A percentile compares a stretch with the other conserved stretches of the same genome.
Evolutionary conservation across 352 stramenopile species (phyloP).

Genomic region (Pythium biforme): DNA sequence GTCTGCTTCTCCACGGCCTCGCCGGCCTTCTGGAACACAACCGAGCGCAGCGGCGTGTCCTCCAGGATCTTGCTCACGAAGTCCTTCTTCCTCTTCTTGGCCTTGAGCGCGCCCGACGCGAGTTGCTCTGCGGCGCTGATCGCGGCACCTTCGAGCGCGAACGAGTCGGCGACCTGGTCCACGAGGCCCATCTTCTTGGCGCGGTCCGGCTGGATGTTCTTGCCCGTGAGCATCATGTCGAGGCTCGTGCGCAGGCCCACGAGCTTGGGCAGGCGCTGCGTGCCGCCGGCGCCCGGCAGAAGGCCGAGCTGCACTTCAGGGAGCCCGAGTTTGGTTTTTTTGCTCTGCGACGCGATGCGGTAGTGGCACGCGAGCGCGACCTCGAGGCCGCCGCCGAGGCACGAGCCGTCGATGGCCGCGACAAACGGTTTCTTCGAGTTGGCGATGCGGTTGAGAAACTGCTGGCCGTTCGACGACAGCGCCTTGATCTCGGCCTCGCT

Average conservation of each 20-base stretch:
- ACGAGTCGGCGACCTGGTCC: constrained; percentile 92
- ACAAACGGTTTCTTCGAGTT: constrained; percentile 94
- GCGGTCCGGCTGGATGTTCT: constrained; percentile 94
- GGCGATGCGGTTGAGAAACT: constrained; percentile 91
- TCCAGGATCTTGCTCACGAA: constrained; percentile 91
- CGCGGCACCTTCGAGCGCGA: constrained; percentile 90
- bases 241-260: constrained; percentile 92
- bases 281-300: constrained; percentile 97
- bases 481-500: constrained; percentile 91
- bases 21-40: constrained; percentile 94
- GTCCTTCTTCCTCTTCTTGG: constrained; percentile 89
- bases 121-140: constrained; percentile 89
- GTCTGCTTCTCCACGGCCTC: constrained; percentile 98
- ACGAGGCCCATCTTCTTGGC: constrained; percentile 98
- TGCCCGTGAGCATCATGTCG: constrained; percentile 98
- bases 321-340: constrained; percentile 96
- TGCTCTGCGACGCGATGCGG: constrained; percentile 92
- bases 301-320: constrained; percentile 98
- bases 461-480: constrained; percentile 91
- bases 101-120: constrained; percentile 89
- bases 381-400: constrained; percentile 96
- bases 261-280: constrained; percentile 94
- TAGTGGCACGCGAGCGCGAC: constrained; percentile 98
- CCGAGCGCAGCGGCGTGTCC: constrained; percentile 91
- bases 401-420: constrained; percentile 95